A percentile compares a stretch with the other conserved stretches of the same genome.
Conservation (phyloP, 2,329 filamentous ascomycete genomes). For the Ophiosphaerella herpotricha region DNA sequence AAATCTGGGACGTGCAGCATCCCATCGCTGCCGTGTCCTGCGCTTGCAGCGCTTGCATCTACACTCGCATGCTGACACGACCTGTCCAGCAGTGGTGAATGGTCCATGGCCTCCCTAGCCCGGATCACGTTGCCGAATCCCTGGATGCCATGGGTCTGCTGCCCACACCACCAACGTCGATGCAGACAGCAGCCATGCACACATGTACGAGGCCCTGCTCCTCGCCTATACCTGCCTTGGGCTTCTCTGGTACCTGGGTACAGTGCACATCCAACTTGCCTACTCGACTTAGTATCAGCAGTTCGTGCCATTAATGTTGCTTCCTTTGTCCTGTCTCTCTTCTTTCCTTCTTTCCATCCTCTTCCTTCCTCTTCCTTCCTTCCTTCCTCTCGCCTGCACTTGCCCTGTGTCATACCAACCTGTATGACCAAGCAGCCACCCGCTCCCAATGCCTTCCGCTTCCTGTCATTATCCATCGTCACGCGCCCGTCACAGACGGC, state of each 20-base stretch:
- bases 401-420: background rate
- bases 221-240: too few species aligned
- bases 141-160: constrained; percentile 3
- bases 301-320: too few species aligned
- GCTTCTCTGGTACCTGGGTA: too few species aligned
- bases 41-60: constrained; percentile 36
- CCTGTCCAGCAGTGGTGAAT: constrained; percentile 10
- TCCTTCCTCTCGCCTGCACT: background rate
- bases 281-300: too few species aligned
- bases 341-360: constrained; percentile 11
- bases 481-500: constrained; percentile 3
- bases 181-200: background rate
- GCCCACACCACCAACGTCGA: background rate
- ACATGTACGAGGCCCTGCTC: too few species aligned
- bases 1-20: too few species aligned
- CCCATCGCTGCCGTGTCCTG: constrained; percentile 16
- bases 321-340: constrained; percentile 1
- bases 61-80: constrained; percentile 14
- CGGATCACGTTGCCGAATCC: constrained; percentile 15
- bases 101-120: background rate
- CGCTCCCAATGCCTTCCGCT: background rate
- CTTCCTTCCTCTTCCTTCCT: background rate
- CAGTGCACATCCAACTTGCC: too few species aligned
- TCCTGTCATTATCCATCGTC: constrained; percentile 1
- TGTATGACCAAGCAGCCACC: background rate